phyloP scores from a whole-genome alignment of 768 basidiomycete genomes.

The Calocera cornea region DNA sequence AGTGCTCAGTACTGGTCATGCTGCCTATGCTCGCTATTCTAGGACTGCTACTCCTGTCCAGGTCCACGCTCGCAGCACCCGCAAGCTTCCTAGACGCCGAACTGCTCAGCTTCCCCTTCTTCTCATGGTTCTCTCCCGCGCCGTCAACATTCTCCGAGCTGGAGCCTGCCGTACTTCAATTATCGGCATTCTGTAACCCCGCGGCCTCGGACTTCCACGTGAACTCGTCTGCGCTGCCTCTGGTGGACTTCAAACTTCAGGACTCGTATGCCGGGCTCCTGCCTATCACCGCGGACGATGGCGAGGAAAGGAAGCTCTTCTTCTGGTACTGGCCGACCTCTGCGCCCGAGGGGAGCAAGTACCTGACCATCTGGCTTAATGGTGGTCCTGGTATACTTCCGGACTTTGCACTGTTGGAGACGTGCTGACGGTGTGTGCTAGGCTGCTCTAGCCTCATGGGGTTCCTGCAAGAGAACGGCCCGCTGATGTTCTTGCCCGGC shows the following conservation, averaged over 20 bases:
- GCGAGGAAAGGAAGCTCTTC: constrained; percentile 6
- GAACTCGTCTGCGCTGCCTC: neutral
- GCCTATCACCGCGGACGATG: neutral
- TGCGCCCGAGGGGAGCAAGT: constrained; percentile 1
- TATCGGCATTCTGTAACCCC: neutral
- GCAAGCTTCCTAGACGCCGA: neutral
- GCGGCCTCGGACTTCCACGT: neutral
- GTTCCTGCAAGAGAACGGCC: neutral
- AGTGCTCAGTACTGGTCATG: neutral
- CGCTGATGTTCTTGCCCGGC: neutral
- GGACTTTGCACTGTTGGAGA: neutral
- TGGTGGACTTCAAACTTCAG: neutral
- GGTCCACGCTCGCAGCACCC: neutral
- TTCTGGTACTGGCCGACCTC: constrained; percentile 10
- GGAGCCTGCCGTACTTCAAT: neutral
- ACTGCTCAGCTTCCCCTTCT: neutral
- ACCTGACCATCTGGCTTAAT: constrained; percentile 6
- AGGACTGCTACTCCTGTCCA: neutral
- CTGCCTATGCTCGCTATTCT: neutral
- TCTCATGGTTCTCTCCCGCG: neutral
- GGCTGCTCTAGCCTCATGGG: constrained; percentile 3
- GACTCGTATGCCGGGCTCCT: constrained; percentile 1
- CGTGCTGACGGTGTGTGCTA: neutral
- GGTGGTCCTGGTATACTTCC: neutral
- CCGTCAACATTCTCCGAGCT: neutral